Evolutionary conservation across 2,329 filamentous ascomycete species (phyloP), one percentile per base, ranked within the genome.

Genomic region (Cladorrhinum sp.): DNA sequence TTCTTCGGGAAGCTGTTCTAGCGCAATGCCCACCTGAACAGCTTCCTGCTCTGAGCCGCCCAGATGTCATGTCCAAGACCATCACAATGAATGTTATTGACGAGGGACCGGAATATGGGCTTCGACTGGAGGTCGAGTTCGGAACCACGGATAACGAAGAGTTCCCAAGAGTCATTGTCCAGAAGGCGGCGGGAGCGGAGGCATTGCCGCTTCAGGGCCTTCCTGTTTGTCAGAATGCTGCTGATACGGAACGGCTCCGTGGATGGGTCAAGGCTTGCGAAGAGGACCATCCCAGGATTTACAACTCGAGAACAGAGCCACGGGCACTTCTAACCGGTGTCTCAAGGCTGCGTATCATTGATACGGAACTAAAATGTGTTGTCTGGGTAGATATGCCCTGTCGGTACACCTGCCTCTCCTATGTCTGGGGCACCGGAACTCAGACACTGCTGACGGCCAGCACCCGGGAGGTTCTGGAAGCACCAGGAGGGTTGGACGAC

Each of bases 381-480:
- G 55, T 33, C 2, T 21, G 20, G 26, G 51, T 58, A 8, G 42
- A 50, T 20, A 30, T 46, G 12, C 50, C 55, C 2, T 51, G 50
- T 18, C 54, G 58, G 16, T 63, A 63, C 28, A 55, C 61, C 36
- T 63, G 61, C 33, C 51, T 63, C 28, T 63, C 61, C 1, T 63
- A 63, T 42, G 61, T 63, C 6, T 63, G 61, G 61, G 61, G 61
- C 5, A 28, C 55, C 12, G 51, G 54, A 9, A 50, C 8, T 20
- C 57, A 56, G 14, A 48, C 58, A 5, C 58, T 55, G 24, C 46
- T 58, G 7, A 63, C 61, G 12, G n/a, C 39, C 5, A 50, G 49
- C 10, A 63, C 58, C 2, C 28, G 23, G 12, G 24, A 39, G 18
- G 48, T 56, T n/a, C 16, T 63, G 39, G 61, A 63, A 46, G 55